Conservation (phyloP, 495 filamentous ascomycete genomes). For the Darksidea phi region DNA sequence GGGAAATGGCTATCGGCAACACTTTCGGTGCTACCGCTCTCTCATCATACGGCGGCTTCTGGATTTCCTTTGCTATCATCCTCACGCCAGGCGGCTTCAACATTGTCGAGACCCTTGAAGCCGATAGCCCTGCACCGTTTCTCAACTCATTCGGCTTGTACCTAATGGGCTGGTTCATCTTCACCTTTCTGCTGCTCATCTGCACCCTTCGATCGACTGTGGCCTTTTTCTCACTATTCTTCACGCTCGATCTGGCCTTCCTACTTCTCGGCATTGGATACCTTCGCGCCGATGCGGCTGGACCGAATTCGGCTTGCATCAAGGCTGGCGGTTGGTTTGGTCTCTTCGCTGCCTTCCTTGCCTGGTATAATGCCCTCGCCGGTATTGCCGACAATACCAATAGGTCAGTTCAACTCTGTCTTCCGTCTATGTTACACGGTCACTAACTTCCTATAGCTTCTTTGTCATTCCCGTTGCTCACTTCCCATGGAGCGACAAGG, state of each 20-base stretch:
- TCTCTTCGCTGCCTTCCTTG: slow-evolving; percentile 81
- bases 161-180: slow-evolving; percentile 96
- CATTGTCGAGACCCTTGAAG: slow-evolving; percentile 45
- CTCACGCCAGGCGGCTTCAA: slow-evolving; percentile 44
- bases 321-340: slow-evolving; percentile 88
- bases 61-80: slow-evolving; percentile 87
- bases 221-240: slow-evolving; percentile 95
- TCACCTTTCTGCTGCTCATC: slow-evolving; percentile 83
- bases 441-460: slow-evolving; percentile 61
- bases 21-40: slow-evolving; percentile 97
- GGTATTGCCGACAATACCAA: slow-evolving; percentile 85
- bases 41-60: slow-evolving; percentile 97
- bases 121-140: slow-evolving; percentile 47
- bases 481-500: slow-evolving; percentile 96
- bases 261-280: slow-evolving; percentile 79
- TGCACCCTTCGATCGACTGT: slow-evolving; percentile 92
- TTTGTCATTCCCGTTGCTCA: slow-evolving; percentile 92
- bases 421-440: neutral
- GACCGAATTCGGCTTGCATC: slow-evolving; percentile 54
- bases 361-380: slow-evolving; percentile 96
- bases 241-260: slow-evolving; percentile 90
- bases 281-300: slow-evolving; percentile 52
- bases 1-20: slow-evolving; percentile 97
- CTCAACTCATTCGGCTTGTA: slow-evolving; percentile 77
- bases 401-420: slow-evolving; percentile 52